A percentile compares a stretch with the other conserved stretches of the same genome.
These are phyloP conservation scores for Achlya hypogyna DNA, from an alignment of 352 stramenopile genomes.

Conservation along the genomic window DNA sequence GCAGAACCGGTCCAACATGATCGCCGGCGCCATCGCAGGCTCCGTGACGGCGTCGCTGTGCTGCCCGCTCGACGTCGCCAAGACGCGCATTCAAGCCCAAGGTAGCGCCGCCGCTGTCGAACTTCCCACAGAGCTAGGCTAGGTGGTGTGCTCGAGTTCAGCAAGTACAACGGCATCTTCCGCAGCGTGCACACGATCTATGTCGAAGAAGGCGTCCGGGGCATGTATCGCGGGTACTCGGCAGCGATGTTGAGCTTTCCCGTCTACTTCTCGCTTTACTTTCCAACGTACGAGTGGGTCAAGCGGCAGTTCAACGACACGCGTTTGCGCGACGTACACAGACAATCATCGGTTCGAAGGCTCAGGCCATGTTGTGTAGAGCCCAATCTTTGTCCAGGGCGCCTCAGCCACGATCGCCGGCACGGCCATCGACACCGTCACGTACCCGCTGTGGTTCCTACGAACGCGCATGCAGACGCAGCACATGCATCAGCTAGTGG, in stretches of 20 bases:
- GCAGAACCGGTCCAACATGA: background rate
- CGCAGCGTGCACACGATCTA: slow-evolving; percentile 14
- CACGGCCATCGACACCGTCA: slow-evolving; percentile 7
- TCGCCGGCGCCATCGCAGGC: slow-evolving; percentile 12
- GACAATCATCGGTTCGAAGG: background rate
- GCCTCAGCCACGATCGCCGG: slow-evolving; percentile 4
- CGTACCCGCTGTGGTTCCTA: slow-evolving; percentile 18
- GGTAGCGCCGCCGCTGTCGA: background rate
- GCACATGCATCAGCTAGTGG: slow-evolving; percentile 10
- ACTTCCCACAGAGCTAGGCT: too few species aligned
- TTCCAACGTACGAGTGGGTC: slow-evolving; percentile 16
- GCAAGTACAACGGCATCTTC: slow-evolving; percentile 19
- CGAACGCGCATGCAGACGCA: slow-evolving; percentile 19
- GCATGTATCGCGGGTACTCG: slow-evolving; percentile 19
- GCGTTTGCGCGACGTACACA: background rate
- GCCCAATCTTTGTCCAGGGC: background rate
- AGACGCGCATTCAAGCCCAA: slow-evolving; percentile 18
- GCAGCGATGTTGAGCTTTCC: slow-evolving; percentile 17
- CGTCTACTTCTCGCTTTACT: slow-evolving; percentile 16
- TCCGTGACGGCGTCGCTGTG: slow-evolving; percentile 4
- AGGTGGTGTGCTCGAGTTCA: slow-evolving; percentile 3
- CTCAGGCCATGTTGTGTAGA: background rate
- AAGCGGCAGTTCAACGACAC: slow-evolving; percentile 3
- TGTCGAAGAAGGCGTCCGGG: slow-evolving; percentile 11
- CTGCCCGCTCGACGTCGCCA: slow-evolving; percentile 12